Evolutionary conservation across 2,329 filamentous ascomycete species (phyloP), one percentile per base, ranked within the genome.

Genomic region (Nemania sp.): DNA sequence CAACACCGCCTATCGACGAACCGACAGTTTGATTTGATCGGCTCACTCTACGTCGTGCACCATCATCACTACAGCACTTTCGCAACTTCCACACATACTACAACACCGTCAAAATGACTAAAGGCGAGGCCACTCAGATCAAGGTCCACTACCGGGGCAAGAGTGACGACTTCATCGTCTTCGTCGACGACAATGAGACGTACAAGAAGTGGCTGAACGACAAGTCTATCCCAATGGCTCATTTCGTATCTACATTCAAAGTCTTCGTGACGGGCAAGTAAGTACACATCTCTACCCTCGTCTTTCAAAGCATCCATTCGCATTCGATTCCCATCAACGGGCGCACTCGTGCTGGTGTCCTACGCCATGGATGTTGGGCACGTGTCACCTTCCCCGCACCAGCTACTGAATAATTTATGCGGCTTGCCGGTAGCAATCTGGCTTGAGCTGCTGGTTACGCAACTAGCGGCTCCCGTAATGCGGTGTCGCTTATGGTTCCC

Each of bases 211-310:
- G 93, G 93, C 84, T 86, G 78, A 77, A 71, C 4, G 93, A 97
- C 78, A 86, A 83, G 69, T 86, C 82, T 24, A 77, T 94, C 24
- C 89, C 94, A 31, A 77, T 97, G 42, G 82, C 89, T 1, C 86
- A 97, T 67, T 92, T 99, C 52, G 82, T 97, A 51, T 90, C 86
- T 54, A 81, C 88, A 6, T 97, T 90, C 80, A 90, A 96, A 80
- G 80, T 99, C 68, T 96, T 96, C 68, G 78, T 88, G 37, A 96
- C 91, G 30, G 89, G 95, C 78, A 89, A 87, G 92, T 97, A 81
- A 77, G 89, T 78, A 15, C n/a, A 46, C n/a, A 28, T 20, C n/a
- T 61, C 54, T 48, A 14, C 30, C 15, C 33, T n/a, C 14, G 9
- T 34, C 9, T 19, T 9, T 5, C 8, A 6, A n/a, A 17, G 7